Evolutionary conservation across 306 rosid genomes (phyloP).

Genomic region (Hippophae rhamnoides): DNA sequence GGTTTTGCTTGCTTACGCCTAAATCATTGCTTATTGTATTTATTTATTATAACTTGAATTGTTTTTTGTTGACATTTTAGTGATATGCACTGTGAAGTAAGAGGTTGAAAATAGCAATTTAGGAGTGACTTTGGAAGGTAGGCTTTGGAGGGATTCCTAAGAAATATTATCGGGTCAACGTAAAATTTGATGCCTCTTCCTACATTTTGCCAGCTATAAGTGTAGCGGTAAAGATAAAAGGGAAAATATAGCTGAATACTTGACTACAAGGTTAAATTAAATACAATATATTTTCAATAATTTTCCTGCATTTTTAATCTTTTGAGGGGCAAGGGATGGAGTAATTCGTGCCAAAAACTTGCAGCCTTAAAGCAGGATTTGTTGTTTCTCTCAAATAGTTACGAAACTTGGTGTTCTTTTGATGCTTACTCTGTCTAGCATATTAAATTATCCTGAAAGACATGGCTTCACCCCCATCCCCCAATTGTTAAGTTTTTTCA

Average conservation of each 20-base stretch:
- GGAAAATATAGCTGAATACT: conserved; percentile 34
- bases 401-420: background rate
- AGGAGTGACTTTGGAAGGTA: background rate
- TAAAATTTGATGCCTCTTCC: conserved; percentile 33
- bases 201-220: conserved; percentile 41
- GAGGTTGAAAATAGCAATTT: too few species aligned
- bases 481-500: too few species aligned
- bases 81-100: too few species aligned
- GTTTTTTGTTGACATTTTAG: too few species aligned
- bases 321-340: background rate
- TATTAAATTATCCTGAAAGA: background rate
- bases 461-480: background rate
- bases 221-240: conserved; percentile 34
- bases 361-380: background rate
- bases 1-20: too few species aligned
- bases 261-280: conserved; percentile 21
- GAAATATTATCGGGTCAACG: background rate
- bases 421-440: background rate
- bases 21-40: too few species aligned
- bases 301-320: conserved; percentile 4
- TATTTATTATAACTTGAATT: too few species aligned
- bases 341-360: background rate
- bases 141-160: background rate
- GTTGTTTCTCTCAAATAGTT: background rate
- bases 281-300: conserved; percentile 4